Conservation (phyloP, 352 stramenopile genomes). For the Plasmopara viticola region DNA sequence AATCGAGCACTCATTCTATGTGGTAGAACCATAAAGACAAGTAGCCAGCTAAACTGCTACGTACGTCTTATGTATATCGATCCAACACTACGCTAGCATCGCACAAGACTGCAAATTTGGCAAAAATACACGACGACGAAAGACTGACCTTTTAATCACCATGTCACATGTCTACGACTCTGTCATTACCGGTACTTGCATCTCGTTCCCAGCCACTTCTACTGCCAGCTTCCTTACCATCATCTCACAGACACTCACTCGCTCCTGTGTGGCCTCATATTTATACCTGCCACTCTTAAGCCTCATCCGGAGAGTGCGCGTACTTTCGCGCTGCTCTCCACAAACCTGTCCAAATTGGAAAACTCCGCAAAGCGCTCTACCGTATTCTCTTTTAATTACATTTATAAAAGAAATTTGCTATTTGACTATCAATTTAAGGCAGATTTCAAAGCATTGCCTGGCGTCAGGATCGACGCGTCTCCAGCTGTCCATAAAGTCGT, state of each 20-base stretch:
- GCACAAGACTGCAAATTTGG: constrained; percentile 28
- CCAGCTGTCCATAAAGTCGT: constrained; percentile 21
- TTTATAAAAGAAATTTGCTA: constrained; percentile 19
- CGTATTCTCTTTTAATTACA: constrained; percentile 20
- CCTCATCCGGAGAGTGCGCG: constrained; percentile 39
- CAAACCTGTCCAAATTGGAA: too few species aligned
- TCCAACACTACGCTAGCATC: constrained; percentile 36
- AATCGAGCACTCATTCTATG: constrained; percentile 22
- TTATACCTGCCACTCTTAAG: constrained; percentile 26
- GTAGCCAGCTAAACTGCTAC: constrained; percentile 25
- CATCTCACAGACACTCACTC: constrained; percentile 22
- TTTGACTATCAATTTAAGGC: background rate
- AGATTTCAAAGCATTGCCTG: background rate
- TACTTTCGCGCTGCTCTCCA: constrained; percentile 40
- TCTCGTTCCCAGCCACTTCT: constrained; percentile 15
- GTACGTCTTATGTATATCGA: constrained; percentile 49
- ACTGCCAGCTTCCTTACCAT: constrained; percentile 14
- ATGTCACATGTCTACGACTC: constrained; percentile 20
- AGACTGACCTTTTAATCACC: background rate
- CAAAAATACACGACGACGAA: background rate
- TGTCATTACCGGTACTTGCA: constrained; percentile 14
- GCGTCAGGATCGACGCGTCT: constrained; percentile 22
- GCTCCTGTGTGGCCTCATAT: constrained; percentile 27
- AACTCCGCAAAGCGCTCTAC: background rate
- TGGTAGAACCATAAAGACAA: background rate